Evolutionary conservation across 2,329 filamentous ascomycete genomes (phyloP).

Genomic region (Colletotrichum sp.): DNA sequence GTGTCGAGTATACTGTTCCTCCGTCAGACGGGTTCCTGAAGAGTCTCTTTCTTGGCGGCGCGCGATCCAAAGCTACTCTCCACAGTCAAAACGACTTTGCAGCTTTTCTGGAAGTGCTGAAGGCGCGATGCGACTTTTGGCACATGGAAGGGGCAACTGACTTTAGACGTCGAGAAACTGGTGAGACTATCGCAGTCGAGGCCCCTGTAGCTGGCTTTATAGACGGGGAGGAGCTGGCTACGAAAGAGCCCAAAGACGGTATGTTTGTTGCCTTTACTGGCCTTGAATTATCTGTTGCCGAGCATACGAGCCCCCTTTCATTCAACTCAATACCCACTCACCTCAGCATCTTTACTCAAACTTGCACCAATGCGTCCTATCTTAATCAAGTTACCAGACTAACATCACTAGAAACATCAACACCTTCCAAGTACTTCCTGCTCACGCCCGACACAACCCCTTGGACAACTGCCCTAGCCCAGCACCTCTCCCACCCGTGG

Average conservation of each 20-base stretch:
- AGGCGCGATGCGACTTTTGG: slow-evolving; percentile 82
- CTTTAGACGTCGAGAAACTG: slow-evolving; percentile 66
- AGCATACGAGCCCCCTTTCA: not conserved
- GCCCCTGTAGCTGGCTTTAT: not conserved
- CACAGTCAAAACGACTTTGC: slow-evolving; percentile 74
- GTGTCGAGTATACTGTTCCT: slow-evolving; percentile 68
- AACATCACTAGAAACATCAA: not conserved
- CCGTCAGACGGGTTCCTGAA: slow-evolving; percentile 57
- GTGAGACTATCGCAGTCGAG: slow-evolving; percentile 27
- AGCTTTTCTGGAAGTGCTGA: slow-evolving; percentile 76
- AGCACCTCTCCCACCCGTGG: slow-evolving; percentile 38
- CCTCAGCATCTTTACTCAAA: not conserved
- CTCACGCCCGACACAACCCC: slow-evolving; percentile 2
- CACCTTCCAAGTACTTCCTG: slow-evolving; percentile 14
- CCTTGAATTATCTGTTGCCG: not conserved
- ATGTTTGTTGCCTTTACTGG: not conserved
- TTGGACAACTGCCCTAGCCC: not conserved
- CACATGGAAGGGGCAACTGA: slow-evolving; percentile 80
- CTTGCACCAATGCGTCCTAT: not conserved
- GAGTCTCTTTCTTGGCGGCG: slow-evolving; percentile 40
- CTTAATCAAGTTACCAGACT: not conserved
- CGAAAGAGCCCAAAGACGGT: not conserved
- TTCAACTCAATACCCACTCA: not conserved
- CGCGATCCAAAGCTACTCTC: slow-evolving; percentile 49
- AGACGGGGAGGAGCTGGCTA: not conserved